Percentiles rank a stretch among this genome's conserved stretches.
Conservation (phyloP, 768 basidiomycete genomes). For the Hericium coralloides region DNA sequence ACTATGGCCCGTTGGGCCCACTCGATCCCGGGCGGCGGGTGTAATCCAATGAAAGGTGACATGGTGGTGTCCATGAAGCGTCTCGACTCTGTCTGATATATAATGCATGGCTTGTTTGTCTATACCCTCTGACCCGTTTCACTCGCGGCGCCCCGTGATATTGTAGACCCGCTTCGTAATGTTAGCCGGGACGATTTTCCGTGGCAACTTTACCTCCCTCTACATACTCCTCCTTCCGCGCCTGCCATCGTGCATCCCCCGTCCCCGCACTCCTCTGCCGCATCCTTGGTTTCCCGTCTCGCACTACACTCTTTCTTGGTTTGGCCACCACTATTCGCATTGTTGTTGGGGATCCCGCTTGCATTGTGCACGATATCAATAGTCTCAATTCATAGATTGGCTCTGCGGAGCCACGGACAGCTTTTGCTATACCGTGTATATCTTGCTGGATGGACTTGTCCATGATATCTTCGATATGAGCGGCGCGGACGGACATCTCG, state of each 20-base stretch:
- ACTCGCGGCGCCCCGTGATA: background rate
- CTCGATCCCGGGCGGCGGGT: slow-evolving; percentile 24
- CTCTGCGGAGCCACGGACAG: background rate
- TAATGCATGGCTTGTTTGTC: slow-evolving; percentile 2
- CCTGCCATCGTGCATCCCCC: background rate
- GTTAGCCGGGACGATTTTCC: background rate
- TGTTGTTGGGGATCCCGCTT: background rate
- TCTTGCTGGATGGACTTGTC: background rate
- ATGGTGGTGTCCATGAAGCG: slow-evolving; percentile 2
- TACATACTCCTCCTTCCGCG: background rate
- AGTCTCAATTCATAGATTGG: background rate
- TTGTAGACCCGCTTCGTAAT: background rate
- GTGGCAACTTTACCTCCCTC: background rate
- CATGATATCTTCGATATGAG: background rate
- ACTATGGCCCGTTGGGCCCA: slow-evolving; percentile 42
- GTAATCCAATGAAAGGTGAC: background rate
- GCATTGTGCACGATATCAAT: background rate
- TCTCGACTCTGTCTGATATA: slow-evolving; percentile 5
- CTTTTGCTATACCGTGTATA: background rate
- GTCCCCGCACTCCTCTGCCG: background rate
- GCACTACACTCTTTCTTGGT: background rate
- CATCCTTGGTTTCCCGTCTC: background rate
- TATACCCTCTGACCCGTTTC: slow-evolving; percentile 8
- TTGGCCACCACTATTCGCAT: background rate
- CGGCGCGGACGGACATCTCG: too few relatives aligned